Conservation (phyloP, 2,329 filamentous ascomycete genomes). For the Boeremia lycopersici region DNA sequence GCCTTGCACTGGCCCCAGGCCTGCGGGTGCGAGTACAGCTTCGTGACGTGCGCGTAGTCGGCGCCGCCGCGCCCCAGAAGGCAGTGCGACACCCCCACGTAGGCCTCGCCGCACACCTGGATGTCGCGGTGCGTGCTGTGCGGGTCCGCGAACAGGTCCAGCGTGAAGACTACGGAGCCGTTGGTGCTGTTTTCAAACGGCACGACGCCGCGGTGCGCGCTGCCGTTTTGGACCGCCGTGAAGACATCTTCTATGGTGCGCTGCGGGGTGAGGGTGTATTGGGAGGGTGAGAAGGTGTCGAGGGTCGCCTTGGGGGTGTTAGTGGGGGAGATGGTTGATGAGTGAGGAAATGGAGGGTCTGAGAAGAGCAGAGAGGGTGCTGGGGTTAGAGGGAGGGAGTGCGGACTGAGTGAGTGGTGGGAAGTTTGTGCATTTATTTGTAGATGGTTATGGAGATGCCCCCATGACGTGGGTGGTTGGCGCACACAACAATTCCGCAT, state of each 20-base stretch:
- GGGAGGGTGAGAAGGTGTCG: conserved; percentile 52
- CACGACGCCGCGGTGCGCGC: conserved; percentile 75
- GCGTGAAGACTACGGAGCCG: conserved; percentile 85
- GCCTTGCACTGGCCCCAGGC: conserved; percentile 88
- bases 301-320: conserved; percentile 58
- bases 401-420: neutral
- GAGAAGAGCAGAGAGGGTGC: too few species aligned
- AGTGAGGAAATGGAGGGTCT: too few species aligned
- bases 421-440: too few species aligned
- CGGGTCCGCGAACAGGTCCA: conserved; percentile 86
- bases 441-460: too few species aligned
- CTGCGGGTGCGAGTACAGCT: conserved; percentile 91
- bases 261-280: conserved; percentile 50
- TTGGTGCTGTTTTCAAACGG: conserved; percentile 97
- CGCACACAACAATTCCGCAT: too few species aligned
- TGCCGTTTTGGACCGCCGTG: conserved; percentile 71
- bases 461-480: neutral
- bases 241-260: conserved; percentile 73
- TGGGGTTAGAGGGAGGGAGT: neutral
- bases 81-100: conserved; percentile 87
- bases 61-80: conserved; percentile 61
- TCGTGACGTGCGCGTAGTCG: conserved; percentile 67
- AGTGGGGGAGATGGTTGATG: neutral
- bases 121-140: conserved; percentile 68
- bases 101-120: conserved; percentile 80